Conservation (phyloP, 768 basidiomycete genomes). For the Kwoniella sp. region DNA sequence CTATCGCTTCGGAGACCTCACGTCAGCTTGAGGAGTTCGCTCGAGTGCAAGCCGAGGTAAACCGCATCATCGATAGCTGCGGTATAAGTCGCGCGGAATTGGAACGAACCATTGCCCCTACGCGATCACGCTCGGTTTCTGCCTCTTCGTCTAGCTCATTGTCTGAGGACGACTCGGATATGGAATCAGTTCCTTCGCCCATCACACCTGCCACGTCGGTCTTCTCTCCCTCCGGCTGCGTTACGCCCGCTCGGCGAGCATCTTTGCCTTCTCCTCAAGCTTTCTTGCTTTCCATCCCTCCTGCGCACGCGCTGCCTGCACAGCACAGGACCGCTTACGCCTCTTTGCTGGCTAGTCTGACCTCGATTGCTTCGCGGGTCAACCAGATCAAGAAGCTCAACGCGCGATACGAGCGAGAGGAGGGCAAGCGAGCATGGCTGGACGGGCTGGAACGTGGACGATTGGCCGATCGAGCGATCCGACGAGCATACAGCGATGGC, state of each 20-base stretch:
- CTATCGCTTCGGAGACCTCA: constrained; percentile 29
- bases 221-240: constrained; percentile 34
- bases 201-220: constrained; percentile 45
- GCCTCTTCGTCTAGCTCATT: constrained; percentile 25
- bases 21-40: constrained; percentile 42
- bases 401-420: constrained; percentile 48
- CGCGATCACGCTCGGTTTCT: constrained; percentile 28
- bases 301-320: constrained; percentile 42
- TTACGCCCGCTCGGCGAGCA: constrained; percentile 13
- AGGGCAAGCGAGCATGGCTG: constrained; percentile 49
- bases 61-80: constrained; percentile 30
- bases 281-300: constrained; percentile 44
- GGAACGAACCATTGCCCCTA: background rate
- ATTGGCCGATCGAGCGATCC: constrained; percentile 39
- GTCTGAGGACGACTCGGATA: constrained; percentile 26
- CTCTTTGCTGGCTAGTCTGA: constrained; percentile 41
- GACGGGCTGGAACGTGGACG: constrained; percentile 43
- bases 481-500: constrained; percentile 43
- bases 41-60: constrained; percentile 38
- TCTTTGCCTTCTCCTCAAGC: constrained; percentile 21
- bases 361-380: constrained; percentile 39
- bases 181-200: constrained; percentile 20
- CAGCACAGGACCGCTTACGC: constrained; percentile 44
- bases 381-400: constrained; percentile 44
- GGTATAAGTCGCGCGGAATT: constrained; percentile 20